phyloP scores from a whole-genome alignment of 768 basidiomycete genomes.

The Porphyrellus cyaneotinctus region DNA sequence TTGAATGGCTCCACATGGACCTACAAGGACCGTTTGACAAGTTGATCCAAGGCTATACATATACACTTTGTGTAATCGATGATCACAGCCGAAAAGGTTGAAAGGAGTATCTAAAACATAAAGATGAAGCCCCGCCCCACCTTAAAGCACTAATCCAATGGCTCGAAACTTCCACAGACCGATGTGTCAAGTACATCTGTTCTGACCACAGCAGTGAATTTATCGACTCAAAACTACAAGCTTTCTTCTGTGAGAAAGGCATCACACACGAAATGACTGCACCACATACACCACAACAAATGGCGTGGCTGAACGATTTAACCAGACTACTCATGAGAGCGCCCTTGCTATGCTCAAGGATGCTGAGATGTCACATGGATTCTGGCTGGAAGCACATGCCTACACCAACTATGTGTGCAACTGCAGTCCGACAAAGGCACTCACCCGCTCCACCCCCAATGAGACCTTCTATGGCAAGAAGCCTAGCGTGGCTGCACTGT shows the following conservation, averaged over 20 bases:
- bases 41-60: constrained; percentile 3
- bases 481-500: constrained; percentile 17
- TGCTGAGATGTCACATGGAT: constrained; percentile 9
- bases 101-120: constrained; percentile 9
- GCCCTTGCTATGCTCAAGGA: too few species aligned
- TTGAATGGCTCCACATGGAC: neutral
- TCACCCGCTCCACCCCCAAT: too few species aligned
- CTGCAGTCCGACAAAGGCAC: too few species aligned
- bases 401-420: constrained; percentile 4
- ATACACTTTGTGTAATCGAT: constrained; percentile 4
- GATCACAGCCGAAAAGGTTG: constrained; percentile 9
- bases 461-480: too few species aligned
- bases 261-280: too few species aligned
- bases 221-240: too few species aligned
- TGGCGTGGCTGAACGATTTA: too few species aligned
- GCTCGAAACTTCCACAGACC: neutral
- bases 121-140: neutral
- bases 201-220: neutral
- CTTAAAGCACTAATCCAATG: neutral
- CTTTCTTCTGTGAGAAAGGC: too few species aligned
- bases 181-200: neutral
- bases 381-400: constrained; percentile 20
- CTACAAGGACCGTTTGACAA: neutral
- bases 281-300: too few species aligned
- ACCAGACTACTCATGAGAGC: too few species aligned